Base-by-base conservation (phyloP, 805 yeast genomes). In the Candida boidinii region DNA sequence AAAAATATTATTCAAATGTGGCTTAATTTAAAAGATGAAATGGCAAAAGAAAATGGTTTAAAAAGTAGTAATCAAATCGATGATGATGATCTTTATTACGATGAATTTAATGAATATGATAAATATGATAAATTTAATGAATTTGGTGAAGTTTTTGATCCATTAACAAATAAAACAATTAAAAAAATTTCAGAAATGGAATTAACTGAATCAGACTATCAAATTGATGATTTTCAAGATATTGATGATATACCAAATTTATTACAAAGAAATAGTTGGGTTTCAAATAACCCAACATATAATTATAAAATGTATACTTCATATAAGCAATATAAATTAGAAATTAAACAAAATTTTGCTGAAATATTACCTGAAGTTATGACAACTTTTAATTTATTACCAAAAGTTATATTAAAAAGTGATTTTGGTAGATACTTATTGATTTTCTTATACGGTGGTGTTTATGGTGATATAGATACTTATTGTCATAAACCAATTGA, bases 401-500 rank as follows among this genome's bases (percentile, higher is more conserved):
- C 96, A 5, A 74, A 73, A 43, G 66, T 69, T 23, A 86, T 88
- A 38, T 60, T 88, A 39, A 78, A 79, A 49, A 94, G 95, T 1
- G 96, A 88, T 56, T 87, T 87, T 50, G 81, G 87, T 62, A 64
- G 96, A 35, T 88, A 88, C 55, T 62, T 88, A 47, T 70, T 87
- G 17, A 58, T 88, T 23, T 79, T 69, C 48, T 92, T 95, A 9
- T 62, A 86, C 30, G 96, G 96, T 8, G 96, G 96, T 1, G 75
- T 83, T 2, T 88, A 88, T 53, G 68, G 88, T 2, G 96, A 88
- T 49, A 76, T 86, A 35, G 96, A 88, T 53, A 85, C 96, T 1
- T 56, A 63, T 23, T 68, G 75, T 8, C 59, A 85, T 36, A 77
- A 80, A 49, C 77, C 87, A 0, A 58, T 85, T 5, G 70, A 70